These are phyloP conservation scores for Stagonosporopsis tanaceti DNA, from an alignment of 2,329 filamentous ascomycete species.

Conservation along the genomic window DNA sequence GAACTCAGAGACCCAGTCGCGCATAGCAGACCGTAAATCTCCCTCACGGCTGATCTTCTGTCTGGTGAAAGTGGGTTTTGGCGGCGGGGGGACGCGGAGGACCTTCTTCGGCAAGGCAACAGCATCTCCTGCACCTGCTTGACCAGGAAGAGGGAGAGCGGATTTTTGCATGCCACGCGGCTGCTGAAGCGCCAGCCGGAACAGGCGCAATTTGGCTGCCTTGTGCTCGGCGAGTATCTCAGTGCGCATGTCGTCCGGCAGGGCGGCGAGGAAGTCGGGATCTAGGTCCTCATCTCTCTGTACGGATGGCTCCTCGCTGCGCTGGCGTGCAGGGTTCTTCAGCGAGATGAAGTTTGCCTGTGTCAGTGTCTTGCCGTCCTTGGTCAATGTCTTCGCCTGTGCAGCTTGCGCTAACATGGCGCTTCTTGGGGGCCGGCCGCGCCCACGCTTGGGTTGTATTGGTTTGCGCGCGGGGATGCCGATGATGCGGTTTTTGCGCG, in stretches of 20 bases:
- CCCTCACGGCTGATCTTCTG: conserved; percentile 61
- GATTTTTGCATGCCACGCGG: background rate
- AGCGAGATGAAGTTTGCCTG: conserved; percentile 76
- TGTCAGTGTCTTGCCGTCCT: conserved; percentile 58
- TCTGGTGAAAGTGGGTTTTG: conserved; percentile 69
- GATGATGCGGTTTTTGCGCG: conserved; percentile 63
- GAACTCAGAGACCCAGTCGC: conserved; percentile 79
- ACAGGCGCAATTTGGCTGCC: conserved; percentile 36
- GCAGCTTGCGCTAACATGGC: conserved; percentile 57
- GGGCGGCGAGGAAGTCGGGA: conserved; percentile 77
- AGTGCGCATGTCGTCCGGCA: conserved; percentile 71
- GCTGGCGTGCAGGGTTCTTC: conserved; percentile 32
- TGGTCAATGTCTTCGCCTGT: conserved; percentile 54
- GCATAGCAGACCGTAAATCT: conserved; percentile 78
- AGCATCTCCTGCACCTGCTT: background rate
- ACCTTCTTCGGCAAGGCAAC: background rate
- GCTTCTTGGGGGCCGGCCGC: conserved; percentile 55
- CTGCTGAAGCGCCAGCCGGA: conserved; percentile 39
- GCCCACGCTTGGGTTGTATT: conserved; percentile 73
- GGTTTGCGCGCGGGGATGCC: conserved; percentile 60
- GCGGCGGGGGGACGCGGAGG: conserved; percentile 58
- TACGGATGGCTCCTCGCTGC: background rate
- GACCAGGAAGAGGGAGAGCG: background rate
- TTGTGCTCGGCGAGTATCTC: conserved; percentile 81
- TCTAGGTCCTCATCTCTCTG: conserved; percentile 31